Evolutionary conservation across 805 yeast species (phyloP).

Genomic region (Hyphopichia homilentoma): DNA sequence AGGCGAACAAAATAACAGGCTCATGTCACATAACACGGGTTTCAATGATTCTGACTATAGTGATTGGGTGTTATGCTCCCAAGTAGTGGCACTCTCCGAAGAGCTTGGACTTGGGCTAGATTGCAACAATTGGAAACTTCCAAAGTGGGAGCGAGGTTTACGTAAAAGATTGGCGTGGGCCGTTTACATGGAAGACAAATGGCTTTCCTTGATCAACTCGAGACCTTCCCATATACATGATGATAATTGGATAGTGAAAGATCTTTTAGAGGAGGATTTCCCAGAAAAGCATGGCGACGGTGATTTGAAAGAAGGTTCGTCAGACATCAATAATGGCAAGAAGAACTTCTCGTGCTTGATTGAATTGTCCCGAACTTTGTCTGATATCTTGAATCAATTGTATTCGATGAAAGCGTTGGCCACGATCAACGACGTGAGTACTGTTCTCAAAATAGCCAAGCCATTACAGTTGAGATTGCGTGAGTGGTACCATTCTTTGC

Average conservation of each 20-base stretch:
- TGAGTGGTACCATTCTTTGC: conserved; percentile 75
- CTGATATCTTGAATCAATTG: conserved; percentile 68
- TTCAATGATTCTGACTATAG: conserved; percentile 43
- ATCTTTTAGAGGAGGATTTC: conserved; percentile 70
- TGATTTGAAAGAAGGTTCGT: conserved; percentile 52
- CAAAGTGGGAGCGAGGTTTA: conserved; percentile 91
- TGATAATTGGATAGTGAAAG: conserved; percentile 74
- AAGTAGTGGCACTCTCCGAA: conserved; percentile 83
- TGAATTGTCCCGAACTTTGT: conserved; percentile 60
- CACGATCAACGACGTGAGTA: conserved; percentile 55
- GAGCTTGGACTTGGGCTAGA: conserved; percentile 90
- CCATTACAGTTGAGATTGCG: conserved; percentile 70
- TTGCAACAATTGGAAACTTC: conserved; percentile 86
- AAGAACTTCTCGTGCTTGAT: conserved; percentile 65
- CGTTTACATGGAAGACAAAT: conserved; percentile 85
- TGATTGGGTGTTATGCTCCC: conserved; percentile 84
- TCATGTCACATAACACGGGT: conserved; percentile 1
- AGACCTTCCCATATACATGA: conserved; percentile 79
- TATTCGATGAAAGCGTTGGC: conserved; percentile 67
- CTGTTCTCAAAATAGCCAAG: conserved; percentile 72
- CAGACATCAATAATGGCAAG: conserved; percentile 70
- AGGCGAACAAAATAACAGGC: conserved; percentile 11
- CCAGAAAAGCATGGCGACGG: conserved; percentile 64
- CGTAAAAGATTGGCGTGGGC: conserved; percentile 95
- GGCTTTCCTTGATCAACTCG: conserved; percentile 79